Conservation (phyloP, 495 filamentous ascomycete species). For the Cercophora sp. region DNA sequence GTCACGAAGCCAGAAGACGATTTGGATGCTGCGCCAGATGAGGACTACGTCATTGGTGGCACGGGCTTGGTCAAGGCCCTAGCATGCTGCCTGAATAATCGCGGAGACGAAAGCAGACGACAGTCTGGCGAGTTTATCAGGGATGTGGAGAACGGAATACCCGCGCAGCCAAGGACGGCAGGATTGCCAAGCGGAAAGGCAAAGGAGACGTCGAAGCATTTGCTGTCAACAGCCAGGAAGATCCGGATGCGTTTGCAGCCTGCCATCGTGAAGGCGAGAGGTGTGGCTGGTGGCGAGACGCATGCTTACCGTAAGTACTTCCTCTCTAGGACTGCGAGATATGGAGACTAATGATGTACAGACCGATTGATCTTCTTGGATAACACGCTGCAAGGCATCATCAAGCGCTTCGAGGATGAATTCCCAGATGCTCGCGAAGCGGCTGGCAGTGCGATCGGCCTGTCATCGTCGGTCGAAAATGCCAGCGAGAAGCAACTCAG, state of each 20-base stretch:
- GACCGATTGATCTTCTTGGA: constrained; percentile 86
- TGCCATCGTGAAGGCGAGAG: constrained; percentile 70
- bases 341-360: too few relatives aligned
- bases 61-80: constrained; percentile 94
- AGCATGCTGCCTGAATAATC: constrained; percentile 81
- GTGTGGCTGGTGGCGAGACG: constrained; percentile 47
- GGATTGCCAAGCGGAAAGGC: constrained; percentile 55
- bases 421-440: constrained; percentile 75
- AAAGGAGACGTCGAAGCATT: constrained; percentile 86
- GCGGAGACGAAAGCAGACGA: constrained; percentile 52
- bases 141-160: constrained; percentile 33
- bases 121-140: constrained; percentile 41
- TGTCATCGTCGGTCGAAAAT: constrained; percentile 23
- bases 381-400: constrained; percentile 81
- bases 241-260: constrained; percentile 81
- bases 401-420: constrained; percentile 91
- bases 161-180: not conserved
- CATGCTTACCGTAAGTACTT: constrained; percentile 68
- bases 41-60: constrained; percentile 93
- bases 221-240: constrained; percentile 80
- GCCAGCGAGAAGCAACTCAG: constrained; percentile 19
- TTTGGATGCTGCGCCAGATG: constrained; percentile 73
- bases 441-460: constrained; percentile 18
- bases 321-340: too few relatives aligned
- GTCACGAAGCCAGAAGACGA: constrained; percentile 60